Evolutionary conservation across 768 basidiomycete species (phyloP).

Genomic region (Boletus barrowsii): DNA sequence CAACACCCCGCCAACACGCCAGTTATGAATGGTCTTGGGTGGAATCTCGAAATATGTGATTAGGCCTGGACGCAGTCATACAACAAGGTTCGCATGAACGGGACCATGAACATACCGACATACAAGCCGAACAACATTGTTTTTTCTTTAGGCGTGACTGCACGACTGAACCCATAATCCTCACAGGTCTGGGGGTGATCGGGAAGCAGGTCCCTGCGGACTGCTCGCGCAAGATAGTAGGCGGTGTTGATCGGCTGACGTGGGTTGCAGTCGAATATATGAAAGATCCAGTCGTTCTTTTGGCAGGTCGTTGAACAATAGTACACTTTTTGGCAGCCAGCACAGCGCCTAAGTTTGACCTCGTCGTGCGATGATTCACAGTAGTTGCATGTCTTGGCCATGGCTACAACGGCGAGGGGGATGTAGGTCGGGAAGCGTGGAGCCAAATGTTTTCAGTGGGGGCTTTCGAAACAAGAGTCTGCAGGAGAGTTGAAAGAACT

Average conservation of each 20-base stretch:
- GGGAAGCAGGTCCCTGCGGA: background rate
- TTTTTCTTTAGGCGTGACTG: background rate
- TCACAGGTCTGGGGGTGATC: background rate
- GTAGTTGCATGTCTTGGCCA: too few relatives aligned
- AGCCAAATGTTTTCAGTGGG: too few relatives aligned
- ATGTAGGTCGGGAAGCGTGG: too few relatives aligned
- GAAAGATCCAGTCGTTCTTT: background rate
- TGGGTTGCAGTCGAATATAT: slow-evolving; percentile 5
- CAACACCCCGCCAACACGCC: slow-evolving; percentile 1
- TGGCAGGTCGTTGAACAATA: background rate
- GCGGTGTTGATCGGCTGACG: slow-evolving; percentile 1
- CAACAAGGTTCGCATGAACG: background rate
- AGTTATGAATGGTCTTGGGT: background rate
- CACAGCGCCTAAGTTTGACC: background rate
- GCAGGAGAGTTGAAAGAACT: too few relatives aligned
- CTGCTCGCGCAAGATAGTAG: background rate
- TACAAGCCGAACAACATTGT: background rate
- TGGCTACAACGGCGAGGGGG: too few relatives aligned
- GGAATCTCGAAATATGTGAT: background rate
- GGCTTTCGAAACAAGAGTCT: too few relatives aligned
- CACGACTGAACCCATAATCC: slow-evolving; percentile 1
- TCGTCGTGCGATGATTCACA: background rate
- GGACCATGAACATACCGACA: background rate
- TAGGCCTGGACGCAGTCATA: background rate
- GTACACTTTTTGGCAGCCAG: background rate